Evolutionary conservation across 176 grass and related monocot genomes (phyloP).

Genomic region (Ananas comosus): DNA sequence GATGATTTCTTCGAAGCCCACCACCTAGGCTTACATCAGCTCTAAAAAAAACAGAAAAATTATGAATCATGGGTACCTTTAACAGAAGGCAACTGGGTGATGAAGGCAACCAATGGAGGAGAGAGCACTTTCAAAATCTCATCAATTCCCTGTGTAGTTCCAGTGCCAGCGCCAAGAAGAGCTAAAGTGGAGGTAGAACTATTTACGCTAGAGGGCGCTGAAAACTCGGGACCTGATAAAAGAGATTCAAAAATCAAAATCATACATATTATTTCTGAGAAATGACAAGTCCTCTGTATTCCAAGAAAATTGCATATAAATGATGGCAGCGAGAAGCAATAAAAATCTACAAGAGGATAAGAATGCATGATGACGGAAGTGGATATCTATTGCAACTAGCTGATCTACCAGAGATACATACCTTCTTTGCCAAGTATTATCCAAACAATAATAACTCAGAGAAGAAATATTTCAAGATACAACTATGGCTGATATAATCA

Average conservation of each 20-base stretch:
- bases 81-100: constrained; percentile 72
- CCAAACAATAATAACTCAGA: too few species aligned
- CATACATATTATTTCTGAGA: background rate
- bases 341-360: background rate
- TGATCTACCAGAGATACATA: too few species aligned
- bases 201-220: constrained; percentile 19
- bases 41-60: background rate
- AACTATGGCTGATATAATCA: too few species aligned
- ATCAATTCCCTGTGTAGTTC: constrained; percentile 47
- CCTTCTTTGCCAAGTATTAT: too few species aligned
- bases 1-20: too few species aligned
- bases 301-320: background rate
- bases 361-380: too few species aligned
- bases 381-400: too few species aligned
- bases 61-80: constrained; percentile 39
- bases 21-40: background rate
- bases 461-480: too few species aligned
- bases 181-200: constrained; percentile 18
- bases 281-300: background rate
- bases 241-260: constrained; percentile 6
- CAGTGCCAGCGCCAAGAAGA: constrained; percentile 35
- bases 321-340: background rate
- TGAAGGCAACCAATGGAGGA: constrained; percentile 39
- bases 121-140: constrained; percentile 70
- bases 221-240: constrained; percentile 48